Evolutionary conservation across 192 early-diverging fungal genomes (phyloP).

Genomic region (Linnemannia hyalina): DNA sequence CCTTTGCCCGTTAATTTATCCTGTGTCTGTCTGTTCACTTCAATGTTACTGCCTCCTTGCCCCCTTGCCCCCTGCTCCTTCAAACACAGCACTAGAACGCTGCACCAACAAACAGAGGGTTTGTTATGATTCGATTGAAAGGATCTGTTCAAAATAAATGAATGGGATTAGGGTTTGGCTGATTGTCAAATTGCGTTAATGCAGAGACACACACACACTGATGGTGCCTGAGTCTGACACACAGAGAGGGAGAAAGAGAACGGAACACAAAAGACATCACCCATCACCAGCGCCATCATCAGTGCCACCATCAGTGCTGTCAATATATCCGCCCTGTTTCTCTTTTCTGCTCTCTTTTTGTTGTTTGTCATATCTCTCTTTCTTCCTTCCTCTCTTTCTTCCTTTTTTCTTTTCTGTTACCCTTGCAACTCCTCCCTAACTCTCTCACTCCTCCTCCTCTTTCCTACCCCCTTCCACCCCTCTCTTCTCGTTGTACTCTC

Average conservation of each 20-base stretch:
- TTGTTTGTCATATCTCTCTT: not conserved
- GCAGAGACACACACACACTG: not conserved
- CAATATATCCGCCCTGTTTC: not conserved
- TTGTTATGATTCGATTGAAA: not conserved
- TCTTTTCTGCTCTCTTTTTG: not conserved
- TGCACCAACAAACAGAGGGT: too few species aligned
- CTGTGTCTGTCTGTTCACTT: not conserved
- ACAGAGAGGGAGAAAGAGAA: too few species aligned
- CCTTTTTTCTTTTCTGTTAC: not conserved
- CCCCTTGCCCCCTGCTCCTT: not conserved
- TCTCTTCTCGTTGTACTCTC: not conserved
- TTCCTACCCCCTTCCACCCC: not conserved
- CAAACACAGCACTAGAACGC: not conserved
- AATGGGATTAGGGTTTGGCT: not conserved
- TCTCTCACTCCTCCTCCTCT: not conserved
- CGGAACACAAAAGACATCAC: not conserved
- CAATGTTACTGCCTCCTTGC: not conserved
- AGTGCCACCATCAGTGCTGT: not conserved
- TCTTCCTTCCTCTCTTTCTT: not conserved
- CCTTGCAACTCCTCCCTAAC: not conserved
- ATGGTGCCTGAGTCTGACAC: not conserved
- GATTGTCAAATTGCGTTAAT: conserved; percentile 5
- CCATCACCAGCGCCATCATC: not conserved
- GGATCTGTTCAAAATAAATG: not conserved
- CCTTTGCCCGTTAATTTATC: too few species aligned